Evolutionary conservation across 495 filamentous ascomycete genomes (phyloP).

Genomic region (Podospora conica): DNA sequence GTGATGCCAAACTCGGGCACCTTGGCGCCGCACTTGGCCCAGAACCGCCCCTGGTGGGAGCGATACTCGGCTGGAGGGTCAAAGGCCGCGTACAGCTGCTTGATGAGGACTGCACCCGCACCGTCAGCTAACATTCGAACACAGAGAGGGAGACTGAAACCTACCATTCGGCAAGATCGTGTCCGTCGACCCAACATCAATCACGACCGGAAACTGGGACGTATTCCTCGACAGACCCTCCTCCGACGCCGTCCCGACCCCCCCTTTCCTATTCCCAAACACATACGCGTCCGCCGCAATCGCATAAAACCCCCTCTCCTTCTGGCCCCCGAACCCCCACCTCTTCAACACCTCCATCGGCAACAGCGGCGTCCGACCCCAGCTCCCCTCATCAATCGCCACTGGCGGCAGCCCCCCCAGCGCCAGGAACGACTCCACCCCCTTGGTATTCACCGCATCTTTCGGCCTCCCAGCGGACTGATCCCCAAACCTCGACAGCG

Average conservation of each 20-base stretch:
- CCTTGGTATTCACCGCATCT: conserved; percentile 2
- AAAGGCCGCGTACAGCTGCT: conserved; percentile 45
- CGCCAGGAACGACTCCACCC: conserved; percentile 20
- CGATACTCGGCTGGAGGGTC: conserved; percentile 45
- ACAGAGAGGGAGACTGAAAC: background rate
- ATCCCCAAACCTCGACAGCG: conserved; percentile 26
- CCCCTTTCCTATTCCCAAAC: conserved; percentile 10
- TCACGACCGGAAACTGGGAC: conserved; percentile 31
- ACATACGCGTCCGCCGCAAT: conserved; percentile 28
- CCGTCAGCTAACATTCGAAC: background rate
- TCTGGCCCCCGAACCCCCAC: conserved; percentile 20
- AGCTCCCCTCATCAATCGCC: conserved; percentile 22
- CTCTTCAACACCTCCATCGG: conserved; percentile 15
- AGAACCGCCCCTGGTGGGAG: conserved; percentile 35
- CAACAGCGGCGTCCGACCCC: conserved; percentile 29
- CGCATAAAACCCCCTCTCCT: conserved; percentile 29
- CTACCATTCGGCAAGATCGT: conserved; percentile 31
- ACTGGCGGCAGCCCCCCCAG: conserved; percentile 46
- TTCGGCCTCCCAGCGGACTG: background rate
- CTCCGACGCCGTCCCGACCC: background rate
- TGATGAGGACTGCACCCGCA: conserved; percentile 32
- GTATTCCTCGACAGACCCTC: conserved; percentile 16
- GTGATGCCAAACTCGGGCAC: conserved; percentile 49
- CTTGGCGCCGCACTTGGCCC: conserved; percentile 50
- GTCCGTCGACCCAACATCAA: conserved; percentile 38